Conservation (phyloP, 192 early-diverging fungal species). For the Geranomyces michiganensis region DNA sequence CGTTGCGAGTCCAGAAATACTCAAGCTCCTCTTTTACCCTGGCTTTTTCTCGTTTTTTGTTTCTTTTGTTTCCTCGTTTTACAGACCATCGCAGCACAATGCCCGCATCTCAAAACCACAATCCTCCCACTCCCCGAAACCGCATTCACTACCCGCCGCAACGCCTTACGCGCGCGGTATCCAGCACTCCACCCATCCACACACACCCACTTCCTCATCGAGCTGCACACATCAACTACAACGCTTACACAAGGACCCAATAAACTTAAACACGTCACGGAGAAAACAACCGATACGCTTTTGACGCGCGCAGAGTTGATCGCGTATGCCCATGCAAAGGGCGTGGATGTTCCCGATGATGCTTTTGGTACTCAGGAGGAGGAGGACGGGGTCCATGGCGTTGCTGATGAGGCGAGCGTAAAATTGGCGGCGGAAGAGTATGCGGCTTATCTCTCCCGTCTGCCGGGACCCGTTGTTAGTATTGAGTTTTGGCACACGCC, state of each 20-base stretch:
- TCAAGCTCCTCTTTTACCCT: too few relatives aligned
- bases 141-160: slow-evolving; percentile 3
- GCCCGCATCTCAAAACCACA: too few relatives aligned
- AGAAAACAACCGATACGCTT: neutral
- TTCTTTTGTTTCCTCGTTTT: too few relatives aligned
- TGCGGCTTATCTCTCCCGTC: neutral
- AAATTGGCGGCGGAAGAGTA: neutral
- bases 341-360: neutral
- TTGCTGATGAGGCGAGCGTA: too few relatives aligned
- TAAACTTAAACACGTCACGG: neutral
- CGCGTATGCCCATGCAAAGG: neutral
- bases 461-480: neutral
- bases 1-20: too few relatives aligned
- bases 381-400: neutral
- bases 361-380: neutral
- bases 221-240: neutral
- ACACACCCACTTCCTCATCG: neutral
- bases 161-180: neutral
- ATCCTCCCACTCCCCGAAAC: neutral
- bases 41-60: too few relatives aligned
- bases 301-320: neutral
- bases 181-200: neutral
- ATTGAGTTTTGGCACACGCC: slow-evolving; percentile 15
- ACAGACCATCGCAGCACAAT: too few relatives aligned
- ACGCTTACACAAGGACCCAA: neutral